A percentile compares a stretch with the other conserved stretches of the same genome.
Evolutionary conservation across 192 early-diverging fungal genomes (phyloP).

Genomic region (Coemansia sp.): DNA sequence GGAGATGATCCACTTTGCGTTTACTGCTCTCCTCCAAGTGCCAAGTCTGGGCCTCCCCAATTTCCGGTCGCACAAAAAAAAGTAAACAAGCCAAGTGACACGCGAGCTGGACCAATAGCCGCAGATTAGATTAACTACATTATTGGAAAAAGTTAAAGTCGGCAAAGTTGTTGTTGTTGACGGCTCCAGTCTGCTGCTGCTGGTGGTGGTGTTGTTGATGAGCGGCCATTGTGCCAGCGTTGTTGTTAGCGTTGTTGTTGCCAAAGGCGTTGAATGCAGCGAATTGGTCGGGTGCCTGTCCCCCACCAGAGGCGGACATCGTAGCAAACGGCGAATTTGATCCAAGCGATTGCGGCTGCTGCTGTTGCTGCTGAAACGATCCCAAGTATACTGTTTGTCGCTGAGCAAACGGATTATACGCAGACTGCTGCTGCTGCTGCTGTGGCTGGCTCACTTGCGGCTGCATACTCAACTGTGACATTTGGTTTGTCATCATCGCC

Average conservation of each 20-base stretch:
- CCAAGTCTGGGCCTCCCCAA: background rate
- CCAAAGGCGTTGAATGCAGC: conserved; percentile 1
- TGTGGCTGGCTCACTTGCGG: conserved; percentile 14
- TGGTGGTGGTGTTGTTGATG: conserved; percentile 18
- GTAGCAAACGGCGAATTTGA: conserved; percentile 10
- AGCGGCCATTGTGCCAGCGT: background rate
- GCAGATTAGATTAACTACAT: background rate
- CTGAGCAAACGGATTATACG: conserved; percentile 53
- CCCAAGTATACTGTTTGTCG: conserved; percentile 56
- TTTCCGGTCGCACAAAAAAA: background rate
- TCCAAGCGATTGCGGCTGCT: background rate
- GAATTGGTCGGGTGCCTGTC: conserved; percentile 6
- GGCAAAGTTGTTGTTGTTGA: conserved; percentile 43
- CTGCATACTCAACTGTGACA: conserved; percentile 44
- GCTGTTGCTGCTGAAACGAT: conserved; percentile 14
- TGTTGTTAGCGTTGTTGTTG: conserved; percentile 7
- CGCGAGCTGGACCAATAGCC: background rate
- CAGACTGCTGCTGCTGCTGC: conserved; percentile 21
- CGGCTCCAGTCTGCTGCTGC: background rate
- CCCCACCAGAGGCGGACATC: background rate
- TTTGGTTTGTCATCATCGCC: conserved; percentile 27
- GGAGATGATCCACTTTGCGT: background rate
- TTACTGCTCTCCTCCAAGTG: background rate
- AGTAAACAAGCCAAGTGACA: background rate
- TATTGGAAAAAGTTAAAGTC: conserved; percentile 48